Percentiles rank a stretch among this genome's conserved stretches.
These are phyloP conservation scores for Candida gigantensis DNA, from an alignment of 1,139 yeast species.

Conservation along the genomic window DNA sequence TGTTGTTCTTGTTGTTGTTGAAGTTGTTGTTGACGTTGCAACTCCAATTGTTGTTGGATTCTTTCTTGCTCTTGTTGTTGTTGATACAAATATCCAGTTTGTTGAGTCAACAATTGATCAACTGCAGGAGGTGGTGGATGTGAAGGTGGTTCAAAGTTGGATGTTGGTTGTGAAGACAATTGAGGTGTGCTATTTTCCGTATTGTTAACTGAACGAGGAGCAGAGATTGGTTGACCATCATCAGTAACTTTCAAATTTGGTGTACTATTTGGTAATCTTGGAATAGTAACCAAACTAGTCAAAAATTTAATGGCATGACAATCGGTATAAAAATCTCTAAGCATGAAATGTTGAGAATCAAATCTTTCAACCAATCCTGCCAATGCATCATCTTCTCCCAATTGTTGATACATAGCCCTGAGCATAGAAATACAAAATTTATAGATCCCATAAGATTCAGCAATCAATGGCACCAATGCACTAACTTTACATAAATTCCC, in stretches of 20 bases:
- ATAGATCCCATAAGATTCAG: conserved; percentile 94
- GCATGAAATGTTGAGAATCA: conserved; percentile 74
- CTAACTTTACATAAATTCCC: conserved; percentile 81
- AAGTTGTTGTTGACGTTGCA: conserved; percentile 46
- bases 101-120: conserved; percentile 47
- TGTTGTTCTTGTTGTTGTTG: conserved; percentile 60
- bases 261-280: conserved; percentile 66
- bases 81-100: conserved; percentile 45
- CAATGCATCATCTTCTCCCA: conserved; percentile 77
- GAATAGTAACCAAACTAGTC: conserved; percentile 82
- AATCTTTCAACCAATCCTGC: conserved; percentile 74
- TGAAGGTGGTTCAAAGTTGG: conserved; percentile 26
- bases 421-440: conserved; percentile 89
- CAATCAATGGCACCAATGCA: conserved; percentile 85
- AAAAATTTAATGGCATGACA: conserved; percentile 84
- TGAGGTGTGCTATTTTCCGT: conserved; percentile 23
- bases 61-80: conserved; percentile 69
- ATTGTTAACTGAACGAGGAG: conserved; percentile 39
- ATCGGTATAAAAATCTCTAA: conserved; percentile 86
- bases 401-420: conserved; percentile 79
- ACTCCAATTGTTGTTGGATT: conserved; percentile 60
- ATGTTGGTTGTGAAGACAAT: conserved; percentile 38
- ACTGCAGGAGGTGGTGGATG: conserved; percentile 40
- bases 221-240: conserved; percentile 34
- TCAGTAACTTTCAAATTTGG: conserved; percentile 67